A percentile compares a stretch with the other conserved stretches of the same genome.
Evolutionary conservation across 768 basidiomycete species (phyloP).

Genomic region (Rhodosporidiobolus odoratus): DNA sequence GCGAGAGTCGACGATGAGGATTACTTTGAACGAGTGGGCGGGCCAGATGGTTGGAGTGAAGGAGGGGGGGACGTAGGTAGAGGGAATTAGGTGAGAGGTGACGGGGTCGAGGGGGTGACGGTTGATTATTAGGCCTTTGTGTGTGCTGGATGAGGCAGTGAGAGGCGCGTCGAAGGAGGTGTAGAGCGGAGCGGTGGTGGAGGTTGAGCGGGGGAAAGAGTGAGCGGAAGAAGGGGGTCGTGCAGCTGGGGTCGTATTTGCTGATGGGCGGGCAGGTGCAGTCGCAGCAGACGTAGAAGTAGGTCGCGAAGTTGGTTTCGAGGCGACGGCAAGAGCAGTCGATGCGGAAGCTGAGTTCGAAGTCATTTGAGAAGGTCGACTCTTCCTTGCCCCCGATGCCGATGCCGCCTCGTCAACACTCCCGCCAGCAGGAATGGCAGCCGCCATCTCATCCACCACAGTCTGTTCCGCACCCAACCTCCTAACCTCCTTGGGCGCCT

Average conservation of each 20-base stretch:
- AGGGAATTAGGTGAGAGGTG: slow-evolving; percentile 2
- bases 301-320: neutral
- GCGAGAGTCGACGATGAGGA: slow-evolving; percentile 48
- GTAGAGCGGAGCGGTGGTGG: neutral
- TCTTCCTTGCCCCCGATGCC: neutral
- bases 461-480: slow-evolving; percentile 1
- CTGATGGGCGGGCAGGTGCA: neutral
- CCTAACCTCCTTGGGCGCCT: slow-evolving; percentile 16
- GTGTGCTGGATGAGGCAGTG: neutral
- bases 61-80: neutral
- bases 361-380: too few species aligned
- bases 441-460: neutral
- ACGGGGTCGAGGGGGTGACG: slow-evolving; percentile 39
- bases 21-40: slow-evolving; percentile 47
- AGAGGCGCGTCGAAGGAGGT: slow-evolving; percentile 1
- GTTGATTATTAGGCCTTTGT: neutral
- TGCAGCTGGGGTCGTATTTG: neutral
- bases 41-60: slow-evolving; percentile 44
- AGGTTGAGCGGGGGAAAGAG: neutral
- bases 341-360: neutral
- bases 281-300: neutral
- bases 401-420: neutral
- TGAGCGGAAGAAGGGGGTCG: neutral
- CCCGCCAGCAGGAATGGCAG: too few species aligned
- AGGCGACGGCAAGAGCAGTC: neutral